These are phyloP conservation scores for Symmetrospora coprosmae DNA, from an alignment of 768 basidiomycete species.

Conservation along the genomic window DNA sequence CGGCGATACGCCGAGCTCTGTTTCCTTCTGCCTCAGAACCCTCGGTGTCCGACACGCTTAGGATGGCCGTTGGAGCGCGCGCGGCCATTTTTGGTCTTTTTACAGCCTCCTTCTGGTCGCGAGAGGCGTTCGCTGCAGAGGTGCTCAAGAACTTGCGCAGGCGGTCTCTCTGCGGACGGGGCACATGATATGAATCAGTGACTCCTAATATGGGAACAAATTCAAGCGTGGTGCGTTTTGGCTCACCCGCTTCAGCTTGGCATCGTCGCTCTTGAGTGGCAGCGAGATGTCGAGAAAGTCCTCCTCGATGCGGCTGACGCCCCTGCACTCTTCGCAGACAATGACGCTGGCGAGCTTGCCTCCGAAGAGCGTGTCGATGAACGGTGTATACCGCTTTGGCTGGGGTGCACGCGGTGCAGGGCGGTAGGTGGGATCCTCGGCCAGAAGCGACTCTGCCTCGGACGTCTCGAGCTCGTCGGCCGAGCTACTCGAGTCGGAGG, in stretches of 20 bases:
- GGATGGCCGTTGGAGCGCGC: conserved; percentile 4
- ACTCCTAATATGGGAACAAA: no score
- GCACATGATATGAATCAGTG: background rate
- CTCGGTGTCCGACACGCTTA: conserved; percentile 4
- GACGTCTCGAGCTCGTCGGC: conserved; percentile 7
- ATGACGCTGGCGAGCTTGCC: conserved; percentile 79
- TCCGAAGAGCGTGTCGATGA: conserved; percentile 80
- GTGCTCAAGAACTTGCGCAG: conserved; percentile 13
- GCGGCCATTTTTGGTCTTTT: conserved; percentile 9
- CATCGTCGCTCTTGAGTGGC: conserved; percentile 71
- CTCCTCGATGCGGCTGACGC: conserved; percentile 51
- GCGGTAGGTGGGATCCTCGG: conserved; percentile 7
- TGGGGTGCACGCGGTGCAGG: background rate
- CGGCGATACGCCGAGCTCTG: background rate
- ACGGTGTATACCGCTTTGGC: conserved; percentile 40
- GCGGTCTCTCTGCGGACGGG: background rate
- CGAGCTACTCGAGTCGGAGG: background rate
- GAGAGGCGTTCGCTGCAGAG: background rate
- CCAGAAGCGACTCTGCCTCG: conserved; percentile 20
- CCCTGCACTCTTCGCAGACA: conserved; percentile 85
- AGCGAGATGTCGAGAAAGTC: conserved; percentile 88
- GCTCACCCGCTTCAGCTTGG: conserved; percentile 39
- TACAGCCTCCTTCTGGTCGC: background rate
- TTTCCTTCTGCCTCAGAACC: background rate
- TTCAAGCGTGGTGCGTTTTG: no score